phyloP scores from a whole-genome alignment of 768 basidiomycete genomes.

The Lyophyllum semitale region DNA sequence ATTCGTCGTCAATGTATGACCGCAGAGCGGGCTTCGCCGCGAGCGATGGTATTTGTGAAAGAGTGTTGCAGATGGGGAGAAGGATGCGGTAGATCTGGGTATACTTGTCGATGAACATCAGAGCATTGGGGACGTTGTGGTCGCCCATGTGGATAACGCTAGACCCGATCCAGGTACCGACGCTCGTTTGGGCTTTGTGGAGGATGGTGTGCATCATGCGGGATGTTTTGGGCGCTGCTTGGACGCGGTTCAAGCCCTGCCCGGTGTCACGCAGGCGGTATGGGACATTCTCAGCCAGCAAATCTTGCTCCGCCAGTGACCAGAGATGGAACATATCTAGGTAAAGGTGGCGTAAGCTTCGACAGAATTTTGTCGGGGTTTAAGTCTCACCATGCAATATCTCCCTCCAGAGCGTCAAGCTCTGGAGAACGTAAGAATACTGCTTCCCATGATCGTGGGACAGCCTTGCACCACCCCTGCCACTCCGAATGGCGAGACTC shows the following conservation, averaged over 20 bases:
- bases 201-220: slow-evolving; percentile 89
- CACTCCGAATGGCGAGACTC: slow-evolving; percentile 80
- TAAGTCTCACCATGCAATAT: slow-evolving; percentile 69
- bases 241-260: slow-evolving; percentile 89
- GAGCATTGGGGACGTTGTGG: slow-evolving; percentile 80
- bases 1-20: slow-evolving; percentile 81
- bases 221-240: slow-evolving; percentile 85
- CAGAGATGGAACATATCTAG: slow-evolving; percentile 88
- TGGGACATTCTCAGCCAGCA: slow-evolving; percentile 71
- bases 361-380: neutral
- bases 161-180: slow-evolving; percentile 84
- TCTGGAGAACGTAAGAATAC: slow-evolving; percentile 84
- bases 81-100: slow-evolving; percentile 91
- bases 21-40: slow-evolving; percentile 67
- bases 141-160: slow-evolving; percentile 92
- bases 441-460: slow-evolving; percentile 86
- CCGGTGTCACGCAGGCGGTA: slow-evolving; percentile 89
- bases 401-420: slow-evolving; percentile 84
- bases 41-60: slow-evolving; percentile 70
- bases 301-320: slow-evolving; percentile 79
- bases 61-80: slow-evolving; percentile 81
- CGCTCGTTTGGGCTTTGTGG: slow-evolving; percentile 77
- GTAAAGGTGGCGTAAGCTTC: slow-evolving; percentile 5
- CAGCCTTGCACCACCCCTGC: slow-evolving; percentile 76
- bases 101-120: slow-evolving; percentile 93